A percentile compares a stretch with the other conserved stretches of the same genome.
Conservation (phyloP, 495 filamentous ascomycete species). For the Podospora didyma region DNA sequence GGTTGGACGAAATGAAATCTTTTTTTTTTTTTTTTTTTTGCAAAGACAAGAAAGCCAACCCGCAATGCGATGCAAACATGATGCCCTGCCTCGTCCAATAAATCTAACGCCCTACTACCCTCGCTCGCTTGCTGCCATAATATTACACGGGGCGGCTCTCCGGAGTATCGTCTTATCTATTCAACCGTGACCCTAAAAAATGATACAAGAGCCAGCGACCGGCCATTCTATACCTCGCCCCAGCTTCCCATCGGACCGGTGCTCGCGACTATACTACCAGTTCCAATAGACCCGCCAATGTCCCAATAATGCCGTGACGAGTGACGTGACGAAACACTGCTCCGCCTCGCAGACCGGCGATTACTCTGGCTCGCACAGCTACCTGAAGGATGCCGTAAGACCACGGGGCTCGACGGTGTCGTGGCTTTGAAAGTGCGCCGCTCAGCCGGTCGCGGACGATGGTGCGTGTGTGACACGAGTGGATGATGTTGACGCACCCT, state of each 20-base stretch:
- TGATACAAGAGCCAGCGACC: no score
- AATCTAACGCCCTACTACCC: conserved; percentile 9
- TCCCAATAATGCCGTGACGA: conserved; percentile 75
- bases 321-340: conserved; percentile 58
- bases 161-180: no score
- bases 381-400: conserved; percentile 51
- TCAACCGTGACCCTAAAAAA: no score
- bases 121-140: conserved; percentile 11
- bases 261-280: conserved; percentile 61
- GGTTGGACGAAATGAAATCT: no score
- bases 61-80: conserved; percentile 7
- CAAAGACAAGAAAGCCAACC: neutral
- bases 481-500: conserved; percentile 83
- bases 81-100: neutral
- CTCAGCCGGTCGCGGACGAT: conserved; percentile 46
- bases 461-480: conserved; percentile 52
- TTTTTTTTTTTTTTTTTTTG: no score
- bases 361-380: conserved; percentile 82
- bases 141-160: neutral
- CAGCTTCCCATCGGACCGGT: conserved; percentile 66
- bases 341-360: conserved; percentile 53
- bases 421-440: conserved; percentile 50
- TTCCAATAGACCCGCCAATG: conserved; percentile 71
- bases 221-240: conserved; percentile 57
- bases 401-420: conserved; percentile 41